Conservation (phyloP, 345 rosid genomes). For the Boechera stricta region DNA sequence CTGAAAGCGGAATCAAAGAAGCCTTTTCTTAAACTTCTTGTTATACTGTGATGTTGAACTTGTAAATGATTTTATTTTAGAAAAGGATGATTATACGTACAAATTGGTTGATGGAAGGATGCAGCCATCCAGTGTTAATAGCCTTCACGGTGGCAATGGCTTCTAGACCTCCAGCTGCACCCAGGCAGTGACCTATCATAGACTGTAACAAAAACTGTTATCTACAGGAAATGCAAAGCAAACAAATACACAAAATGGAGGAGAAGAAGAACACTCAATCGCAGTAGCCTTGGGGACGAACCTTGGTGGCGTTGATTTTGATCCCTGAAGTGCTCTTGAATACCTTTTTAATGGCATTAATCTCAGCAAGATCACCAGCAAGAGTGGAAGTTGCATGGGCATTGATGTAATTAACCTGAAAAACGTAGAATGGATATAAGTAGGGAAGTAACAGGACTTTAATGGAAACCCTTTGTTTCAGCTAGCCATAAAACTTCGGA, state of each 20-base stretch:
- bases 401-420: conserved; percentile 93
- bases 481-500: conserved; percentile 1
- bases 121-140: conserved; percentile 94
- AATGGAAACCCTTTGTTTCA: background rate
- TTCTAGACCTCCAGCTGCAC: conserved; percentile 98
- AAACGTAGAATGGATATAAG: background rate
- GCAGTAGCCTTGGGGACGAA: conserved; percentile 32
- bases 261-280: conserved; percentile 4
- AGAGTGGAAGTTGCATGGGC: conserved; percentile 98
- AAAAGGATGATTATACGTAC: conserved; percentile 55
- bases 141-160: conserved; percentile 92
- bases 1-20: background rate
- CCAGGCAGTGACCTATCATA: conserved; percentile 99
- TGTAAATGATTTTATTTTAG: background rate
- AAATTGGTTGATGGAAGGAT: conserved; percentile 92
- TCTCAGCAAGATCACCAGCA: conserved; percentile 99
- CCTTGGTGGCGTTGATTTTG: conserved; percentile 98
- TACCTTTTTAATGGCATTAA: conserved; percentile 93
- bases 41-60: background rate
- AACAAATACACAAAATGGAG: conserved; percentile 4
- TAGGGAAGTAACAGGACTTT: background rate
- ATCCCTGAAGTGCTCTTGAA: conserved; percentile 81
- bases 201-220: conserved; percentile 57
- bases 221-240: background rate
- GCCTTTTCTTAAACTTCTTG: background rate